Evolutionary conservation across 2,329 filamentous ascomycete genomes (phyloP), one percentile per base, ranked within the genome.

Genomic region (Macrophomina phaseolina): DNA sequence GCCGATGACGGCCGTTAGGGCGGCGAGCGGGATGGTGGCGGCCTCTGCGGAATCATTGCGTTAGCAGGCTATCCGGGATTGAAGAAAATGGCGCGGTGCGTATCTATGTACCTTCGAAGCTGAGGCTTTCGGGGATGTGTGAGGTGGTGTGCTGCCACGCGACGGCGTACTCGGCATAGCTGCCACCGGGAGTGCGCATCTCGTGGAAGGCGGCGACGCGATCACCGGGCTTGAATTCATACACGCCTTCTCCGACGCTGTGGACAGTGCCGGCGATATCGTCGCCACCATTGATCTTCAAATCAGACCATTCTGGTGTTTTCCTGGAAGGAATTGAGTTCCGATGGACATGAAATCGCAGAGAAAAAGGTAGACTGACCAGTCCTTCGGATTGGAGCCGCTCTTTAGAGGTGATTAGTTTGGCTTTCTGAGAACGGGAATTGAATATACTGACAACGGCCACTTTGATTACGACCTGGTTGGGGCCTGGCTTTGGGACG

Each of bases 131-230:
- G 0, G 86, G 84, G 18, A 88, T 77, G 69, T 83, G 84, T 71
- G 89, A 88, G 0, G 86, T 88, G 0, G 86, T 86, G 70, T 85
- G 80, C 40, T 82, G 80, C 76, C 80, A 84, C 0, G 84, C 83
- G 11, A 89, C 76, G 2, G 86, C 85, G 69, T 89, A 90, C 71
- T 90, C 87, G 3, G 87, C 88, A 68, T 84, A 90, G 7, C 80
- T 82, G 2, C 88, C 88, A 42, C 81, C 73, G 0, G 82, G 79
- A 0, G 77, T 76, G 51, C 76, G 70, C 81, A 89, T 88, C 68
- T 86, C 78, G 69, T 84, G 82, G 77, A 87, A 86, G 3, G 83
- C 84, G 8, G 84, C 83, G 1, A 88, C 86, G 16, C 85, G 82
- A 74, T 88, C 86, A 38, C 86, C 86, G 0, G 78, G 77, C 68